phyloP scores from a whole-genome alignment of 441 rosid genomes.

The Aquilaria agallochum region DNA sequence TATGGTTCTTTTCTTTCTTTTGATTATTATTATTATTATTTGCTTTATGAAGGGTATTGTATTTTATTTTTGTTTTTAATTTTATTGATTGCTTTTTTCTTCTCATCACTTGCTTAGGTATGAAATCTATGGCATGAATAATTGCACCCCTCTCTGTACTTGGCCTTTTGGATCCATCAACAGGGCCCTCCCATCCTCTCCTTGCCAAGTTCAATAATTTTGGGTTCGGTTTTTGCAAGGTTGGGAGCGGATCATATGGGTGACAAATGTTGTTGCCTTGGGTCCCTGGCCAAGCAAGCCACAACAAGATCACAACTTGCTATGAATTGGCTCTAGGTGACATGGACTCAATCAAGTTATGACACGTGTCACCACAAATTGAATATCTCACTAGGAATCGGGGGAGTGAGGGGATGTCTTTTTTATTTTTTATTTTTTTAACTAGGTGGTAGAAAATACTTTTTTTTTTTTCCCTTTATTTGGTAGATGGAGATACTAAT shows the following conservation, averaged over 20 bases:
- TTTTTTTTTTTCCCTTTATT: no score
- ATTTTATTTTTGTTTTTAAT: not conserved
- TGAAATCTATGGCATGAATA: slow-evolving; percentile 72
- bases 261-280: slow-evolving; percentile 35
- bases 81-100: not conserved
- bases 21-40: slow-evolving; percentile 2
- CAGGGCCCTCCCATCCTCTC: slow-evolving; percentile 40
- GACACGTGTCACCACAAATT: slow-evolving; percentile 22
- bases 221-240: slow-evolving; percentile 1
- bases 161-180: slow-evolving; percentile 70
- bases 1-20: slow-evolving; percentile 12
- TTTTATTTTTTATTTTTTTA: no score
- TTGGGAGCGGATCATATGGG: slow-evolving; percentile 14
- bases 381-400: not conserved
- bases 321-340: not conserved
- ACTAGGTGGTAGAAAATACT: no score
- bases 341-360: slow-evolving; percentile 20
- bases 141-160: slow-evolving; percentile 71
- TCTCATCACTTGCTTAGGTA: slow-evolving; percentile 30
- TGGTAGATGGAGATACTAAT: no score
- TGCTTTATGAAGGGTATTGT: slow-evolving; percentile 14
- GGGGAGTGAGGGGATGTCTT: slow-evolving; percentile 1
- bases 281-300: slow-evolving; percentile 1
- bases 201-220: slow-evolving; percentile 35
- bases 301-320: slow-evolving; percentile 22